Evolutionary conservation across 2,329 filamentous ascomycete genomes (phyloP).

Genomic region (Plenodomus biglobosus): DNA sequence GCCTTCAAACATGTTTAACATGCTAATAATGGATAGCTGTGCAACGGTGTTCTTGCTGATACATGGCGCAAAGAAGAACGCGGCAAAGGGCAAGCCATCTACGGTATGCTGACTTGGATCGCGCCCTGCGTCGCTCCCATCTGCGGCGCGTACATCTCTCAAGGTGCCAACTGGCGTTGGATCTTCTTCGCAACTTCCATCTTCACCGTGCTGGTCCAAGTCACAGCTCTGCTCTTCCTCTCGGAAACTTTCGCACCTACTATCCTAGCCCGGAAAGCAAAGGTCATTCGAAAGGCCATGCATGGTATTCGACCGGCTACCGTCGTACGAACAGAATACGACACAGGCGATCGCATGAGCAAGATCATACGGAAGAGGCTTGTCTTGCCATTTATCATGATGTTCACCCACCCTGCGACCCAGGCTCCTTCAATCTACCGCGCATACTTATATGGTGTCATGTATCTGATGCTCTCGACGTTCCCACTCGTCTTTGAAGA

Average conservation of each 20-base stretch:
- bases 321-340: slow-evolving; percentile 43
- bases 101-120: slow-evolving; percentile 63
- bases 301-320: slow-evolving; percentile 25
- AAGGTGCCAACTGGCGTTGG: slow-evolving; percentile 63
- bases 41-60: slow-evolving; percentile 50
- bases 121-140: slow-evolving; percentile 61
- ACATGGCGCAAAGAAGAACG: slow-evolving; percentile 63
- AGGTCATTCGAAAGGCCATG: slow-evolving; percentile 49
- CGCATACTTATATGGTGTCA: slow-evolving; percentile 61
- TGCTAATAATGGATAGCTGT: slow-evolving; percentile 23
- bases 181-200: slow-evolving; percentile 69
- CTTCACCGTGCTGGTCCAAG: slow-evolving; percentile 60
- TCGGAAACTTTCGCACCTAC: slow-evolving; percentile 52
- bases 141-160: slow-evolving; percentile 30
- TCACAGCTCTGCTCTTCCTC: slow-evolving; percentile 61
- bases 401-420: slow-evolving; percentile 62
- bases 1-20: neutral
- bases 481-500: slow-evolving; percentile 60
- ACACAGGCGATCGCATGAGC: slow-evolving; percentile 33
- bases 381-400: slow-evolving; percentile 51
- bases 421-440: slow-evolving; percentile 58
- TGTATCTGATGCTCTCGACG: slow-evolving; percentile 65
- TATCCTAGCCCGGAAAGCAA: slow-evolving; percentile 50
- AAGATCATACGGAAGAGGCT: slow-evolving; percentile 31
- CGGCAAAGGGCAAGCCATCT: slow-evolving; percentile 63